Evolutionary conservation across 108 stramenopile species (phyloP).

Genomic region (Nitzschia sp.): DNA sequence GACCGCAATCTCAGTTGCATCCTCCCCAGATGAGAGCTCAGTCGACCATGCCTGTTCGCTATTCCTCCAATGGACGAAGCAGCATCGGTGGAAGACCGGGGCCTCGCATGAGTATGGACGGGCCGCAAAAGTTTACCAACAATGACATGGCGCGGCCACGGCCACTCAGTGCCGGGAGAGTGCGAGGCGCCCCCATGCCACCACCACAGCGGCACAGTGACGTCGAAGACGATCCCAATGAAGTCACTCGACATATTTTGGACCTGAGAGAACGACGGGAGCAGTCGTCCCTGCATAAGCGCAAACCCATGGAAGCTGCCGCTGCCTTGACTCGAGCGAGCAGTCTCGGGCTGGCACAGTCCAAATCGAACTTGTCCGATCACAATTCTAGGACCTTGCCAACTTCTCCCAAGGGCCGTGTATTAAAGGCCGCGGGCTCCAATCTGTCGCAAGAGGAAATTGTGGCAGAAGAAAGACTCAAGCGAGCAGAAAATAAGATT

Average conservation of each 20-base stretch:
- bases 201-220: no score
- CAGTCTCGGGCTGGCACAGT: constrained; percentile 1
- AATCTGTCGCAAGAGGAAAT: constrained; percentile 38
- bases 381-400: neutral
- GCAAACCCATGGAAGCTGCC: neutral
- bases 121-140: neutral
- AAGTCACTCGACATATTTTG: constrained; percentile 37
- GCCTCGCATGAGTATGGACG: neutral
- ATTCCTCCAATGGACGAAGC: constrained; percentile 22
- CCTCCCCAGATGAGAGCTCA: no score
- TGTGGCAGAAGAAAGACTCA: constrained; percentile 28
- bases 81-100: neutral
- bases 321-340: neutral
- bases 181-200: neutral
- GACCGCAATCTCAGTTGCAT: no score
- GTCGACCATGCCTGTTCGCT: constrained; percentile 29
- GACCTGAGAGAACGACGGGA: constrained; percentile 45
- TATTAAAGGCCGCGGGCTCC: constrained; percentile 17
- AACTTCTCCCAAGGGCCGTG: constrained; percentile 7
- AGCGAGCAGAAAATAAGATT: constrained; percentile 48
- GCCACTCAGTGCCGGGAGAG: constrained; percentile 31
- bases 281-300: constrained; percentile 7
- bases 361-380: constrained; percentile 4
- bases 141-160: constrained; percentile 11
- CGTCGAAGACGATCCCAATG: constrained; percentile 41